A percentile compares a stretch with the other conserved stretches of the same genome.
Evolutionary conservation across 331 rosid genomes (phyloP).

Genomic region (Acacia pycnantha): DNA sequence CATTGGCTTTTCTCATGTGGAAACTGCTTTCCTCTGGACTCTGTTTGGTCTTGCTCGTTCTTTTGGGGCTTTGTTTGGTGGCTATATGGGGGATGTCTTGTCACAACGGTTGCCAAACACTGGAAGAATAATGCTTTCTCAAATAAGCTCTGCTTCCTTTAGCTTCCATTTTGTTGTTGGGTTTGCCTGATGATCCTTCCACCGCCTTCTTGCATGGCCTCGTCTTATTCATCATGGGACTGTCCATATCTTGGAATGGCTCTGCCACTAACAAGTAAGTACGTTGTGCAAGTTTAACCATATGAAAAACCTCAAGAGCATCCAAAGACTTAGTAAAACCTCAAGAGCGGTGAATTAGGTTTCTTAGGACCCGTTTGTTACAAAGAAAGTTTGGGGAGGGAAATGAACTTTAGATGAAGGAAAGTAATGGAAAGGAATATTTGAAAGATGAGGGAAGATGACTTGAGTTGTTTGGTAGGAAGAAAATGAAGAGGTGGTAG

Average conservation of each 20-base stretch:
- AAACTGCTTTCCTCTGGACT: slow-evolving; percentile 71
- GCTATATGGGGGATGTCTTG: slow-evolving; percentile 68
- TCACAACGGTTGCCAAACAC: slow-evolving; percentile 55
- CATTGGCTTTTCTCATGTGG: slow-evolving; percentile 66
- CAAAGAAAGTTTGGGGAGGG: no score
- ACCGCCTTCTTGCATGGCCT: slow-evolving; percentile 51
- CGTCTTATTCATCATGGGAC: slow-evolving; percentile 57
- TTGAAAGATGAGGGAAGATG: no score
- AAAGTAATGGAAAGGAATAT: no score
- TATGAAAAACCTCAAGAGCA: no score
- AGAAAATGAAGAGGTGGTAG: no score
- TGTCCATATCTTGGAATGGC: slow-evolving; percentile 59
- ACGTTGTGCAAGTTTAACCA: background rate
- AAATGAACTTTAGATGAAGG: no score
- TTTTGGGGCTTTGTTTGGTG: slow-evolving; percentile 79
- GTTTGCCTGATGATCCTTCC: slow-evolving; percentile 66
- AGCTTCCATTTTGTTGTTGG: slow-evolving; percentile 59
- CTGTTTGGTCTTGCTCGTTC: slow-evolving; percentile 57
- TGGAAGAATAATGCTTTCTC: slow-evolving; percentile 67
- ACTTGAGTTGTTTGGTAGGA: no score
- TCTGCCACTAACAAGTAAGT: slow-evolving; percentile 75
- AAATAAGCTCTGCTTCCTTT: slow-evolving; percentile 77
- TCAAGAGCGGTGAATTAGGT: no score
- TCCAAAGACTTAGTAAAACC: no score
- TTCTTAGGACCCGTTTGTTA: no score